These are phyloP conservation scores for Plantago coronopus DNA, from an alignment of 305 asterid genomes.

Conservation along the genomic window DNA sequence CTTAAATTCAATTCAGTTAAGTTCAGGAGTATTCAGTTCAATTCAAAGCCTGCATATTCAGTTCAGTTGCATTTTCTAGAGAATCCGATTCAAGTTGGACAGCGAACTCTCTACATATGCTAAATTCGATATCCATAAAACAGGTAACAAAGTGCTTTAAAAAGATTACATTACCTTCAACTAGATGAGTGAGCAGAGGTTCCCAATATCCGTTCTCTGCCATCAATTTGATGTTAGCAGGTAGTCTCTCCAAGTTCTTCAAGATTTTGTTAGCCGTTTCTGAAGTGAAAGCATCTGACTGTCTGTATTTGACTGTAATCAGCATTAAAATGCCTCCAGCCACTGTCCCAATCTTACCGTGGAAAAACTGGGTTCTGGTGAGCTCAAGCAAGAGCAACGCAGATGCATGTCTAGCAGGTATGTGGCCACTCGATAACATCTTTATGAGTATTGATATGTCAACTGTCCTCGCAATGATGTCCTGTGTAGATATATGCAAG, in stretches of 20 bases:
- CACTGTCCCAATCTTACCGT: slow-evolving; percentile 40
- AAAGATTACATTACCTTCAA: slow-evolving; percentile 42
- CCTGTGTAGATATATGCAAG: slow-evolving; percentile 35
- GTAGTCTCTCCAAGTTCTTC: slow-evolving; percentile 56
- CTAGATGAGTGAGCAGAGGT: slow-evolving; percentile 56
- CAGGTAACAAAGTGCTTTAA: not conserved
- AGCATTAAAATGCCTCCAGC: slow-evolving; percentile 72
- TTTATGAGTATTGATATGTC: slow-evolving; percentile 44
- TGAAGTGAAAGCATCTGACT: slow-evolving; percentile 48
- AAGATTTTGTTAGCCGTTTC: slow-evolving; percentile 54
- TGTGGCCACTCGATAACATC: slow-evolving; percentile 59
- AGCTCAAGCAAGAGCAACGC: slow-evolving; percentile 53
- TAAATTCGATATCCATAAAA: no score
- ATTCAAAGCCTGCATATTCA: no score
- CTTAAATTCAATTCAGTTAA: no score
- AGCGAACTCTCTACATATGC: no score
- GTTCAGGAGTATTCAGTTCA: no score
- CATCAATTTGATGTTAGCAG: slow-evolving; percentile 67
- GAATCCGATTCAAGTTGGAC: no score
- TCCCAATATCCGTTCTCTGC: slow-evolving; percentile 82
- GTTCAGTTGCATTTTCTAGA: no score
- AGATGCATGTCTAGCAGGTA: slow-evolving; percentile 56
- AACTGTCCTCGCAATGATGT: slow-evolving; percentile 37
- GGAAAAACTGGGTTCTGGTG: slow-evolving; percentile 38
- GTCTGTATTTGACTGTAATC: slow-evolving; percentile 54